Conservation (phyloP, 345 rosid species). For the Excoecaria cochinchinensis region DNA sequence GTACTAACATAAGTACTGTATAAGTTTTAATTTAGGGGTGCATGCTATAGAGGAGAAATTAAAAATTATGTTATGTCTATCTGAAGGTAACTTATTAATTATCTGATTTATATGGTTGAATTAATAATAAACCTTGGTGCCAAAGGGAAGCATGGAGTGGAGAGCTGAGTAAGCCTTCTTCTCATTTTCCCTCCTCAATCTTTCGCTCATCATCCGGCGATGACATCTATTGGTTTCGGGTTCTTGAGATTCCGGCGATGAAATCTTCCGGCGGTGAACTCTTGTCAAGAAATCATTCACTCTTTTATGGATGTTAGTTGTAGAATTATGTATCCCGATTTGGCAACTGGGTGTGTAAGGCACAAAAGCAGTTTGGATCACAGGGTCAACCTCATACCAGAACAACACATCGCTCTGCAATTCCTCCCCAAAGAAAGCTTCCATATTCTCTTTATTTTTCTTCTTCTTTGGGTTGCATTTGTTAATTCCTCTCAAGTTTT, state of each 20-base stretch:
- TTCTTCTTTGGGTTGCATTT: background rate
- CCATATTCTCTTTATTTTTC: constrained; percentile 19
- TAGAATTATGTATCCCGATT: background rate
- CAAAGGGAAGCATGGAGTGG: constrained; percentile 50
- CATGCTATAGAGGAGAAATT: too few species aligned
- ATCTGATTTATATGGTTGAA: too few species aligned
- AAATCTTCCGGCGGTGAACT: constrained; percentile 23
- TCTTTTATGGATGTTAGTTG: constrained; percentile 48
- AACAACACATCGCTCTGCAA: constrained; percentile 25
- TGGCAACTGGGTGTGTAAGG: constrained; percentile 30
- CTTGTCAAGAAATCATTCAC: constrained; percentile 46
- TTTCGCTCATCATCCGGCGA: constrained; percentile 63
- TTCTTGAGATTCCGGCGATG: constrained; percentile 9
- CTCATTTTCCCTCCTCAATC: constrained; percentile 68
- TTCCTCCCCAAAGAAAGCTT: constrained; percentile 24
- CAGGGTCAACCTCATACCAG: constrained; percentile 26
- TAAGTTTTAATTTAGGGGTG: too few species aligned
- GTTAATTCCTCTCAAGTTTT: constrained; percentile 8
- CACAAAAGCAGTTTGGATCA: constrained; percentile 43
- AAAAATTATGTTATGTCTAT: too few species aligned
- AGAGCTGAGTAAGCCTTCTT: constrained; percentile 49
- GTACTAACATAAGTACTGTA: background rate
- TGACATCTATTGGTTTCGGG: constrained; percentile 37
- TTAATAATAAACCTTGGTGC: constrained; percentile 53
- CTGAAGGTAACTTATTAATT: too few species aligned